Evolutionary conservation across 2,329 filamentous ascomycete species (phyloP).

Genomic region (Xenoacremonium recifei): DNA sequence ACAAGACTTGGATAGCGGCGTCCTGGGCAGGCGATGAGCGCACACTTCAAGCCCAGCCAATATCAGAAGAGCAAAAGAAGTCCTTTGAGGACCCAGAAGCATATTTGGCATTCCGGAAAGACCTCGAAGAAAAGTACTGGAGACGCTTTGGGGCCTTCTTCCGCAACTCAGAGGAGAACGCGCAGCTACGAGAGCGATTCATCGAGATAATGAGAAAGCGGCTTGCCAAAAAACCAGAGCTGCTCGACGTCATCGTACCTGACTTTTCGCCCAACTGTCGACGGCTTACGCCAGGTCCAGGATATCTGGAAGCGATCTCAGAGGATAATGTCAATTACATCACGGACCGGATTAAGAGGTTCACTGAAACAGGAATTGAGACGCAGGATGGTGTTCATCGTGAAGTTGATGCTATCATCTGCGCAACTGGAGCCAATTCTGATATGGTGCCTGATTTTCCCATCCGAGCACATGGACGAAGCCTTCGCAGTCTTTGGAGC

Average conservation of each 20-base stretch:
- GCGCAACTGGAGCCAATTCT: constrained; percentile 65
- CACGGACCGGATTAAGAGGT: constrained; percentile 52
- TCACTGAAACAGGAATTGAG: constrained; percentile 60
- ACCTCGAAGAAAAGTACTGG: constrained; percentile 61
- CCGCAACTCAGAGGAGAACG: constrained; percentile 50
- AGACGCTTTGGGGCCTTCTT: constrained; percentile 54
- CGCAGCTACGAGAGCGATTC: constrained; percentile 44
- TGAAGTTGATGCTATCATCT: constrained; percentile 64
- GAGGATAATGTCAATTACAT: constrained; percentile 63
- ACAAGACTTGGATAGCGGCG: constrained; percentile 65
- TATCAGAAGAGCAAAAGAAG: constrained; percentile 53
- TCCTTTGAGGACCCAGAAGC: constrained; percentile 58
- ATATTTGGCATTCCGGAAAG: constrained; percentile 60
- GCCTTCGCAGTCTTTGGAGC: constrained; percentile 57
- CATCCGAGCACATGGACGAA: constrained; percentile 52
- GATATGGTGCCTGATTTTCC: constrained; percentile 60
- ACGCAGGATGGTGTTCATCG: constrained; percentile 55
- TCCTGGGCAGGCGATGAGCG: constrained; percentile 57
- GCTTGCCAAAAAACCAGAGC: constrained; percentile 51
- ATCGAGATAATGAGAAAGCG: constrained; percentile 50
- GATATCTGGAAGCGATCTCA: constrained; percentile 64
- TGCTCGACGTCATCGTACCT: constrained; percentile 56
- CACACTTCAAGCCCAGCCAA: constrained; percentile 54
- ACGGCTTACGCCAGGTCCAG: constrained; percentile 63
- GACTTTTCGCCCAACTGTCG: constrained; percentile 65